Conservation (phyloP, 371 early-diverging fungal genomes). For the Mucor piriformis region DNA sequence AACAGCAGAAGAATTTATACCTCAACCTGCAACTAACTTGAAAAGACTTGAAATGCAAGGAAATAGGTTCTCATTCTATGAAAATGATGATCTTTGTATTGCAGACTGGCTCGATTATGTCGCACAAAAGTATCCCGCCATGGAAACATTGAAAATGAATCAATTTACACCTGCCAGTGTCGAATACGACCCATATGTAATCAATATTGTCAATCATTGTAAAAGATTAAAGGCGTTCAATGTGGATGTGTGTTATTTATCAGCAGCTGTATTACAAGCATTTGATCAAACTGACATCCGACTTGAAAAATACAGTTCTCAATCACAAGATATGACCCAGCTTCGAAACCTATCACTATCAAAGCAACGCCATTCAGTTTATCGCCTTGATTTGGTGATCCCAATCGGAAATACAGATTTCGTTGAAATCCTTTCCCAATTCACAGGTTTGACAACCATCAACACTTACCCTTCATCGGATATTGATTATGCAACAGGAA, state of each 20-base stretch:
- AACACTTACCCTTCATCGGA: background rate
- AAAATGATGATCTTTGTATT: background rate
- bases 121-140: background rate
- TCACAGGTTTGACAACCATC: background rate
- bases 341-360: background rate
- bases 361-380: background rate
- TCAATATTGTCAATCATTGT: background rate
- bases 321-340: background rate
- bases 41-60: background rate
- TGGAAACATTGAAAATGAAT: background rate
- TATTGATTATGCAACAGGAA: background rate
- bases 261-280: background rate
- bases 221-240: background rate
- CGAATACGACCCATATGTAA: background rate
- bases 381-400: background rate
- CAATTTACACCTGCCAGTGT: background rate
- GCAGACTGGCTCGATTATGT: background rate
- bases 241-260: background rate
- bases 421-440: background rate
- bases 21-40: background rate
- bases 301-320: slow-evolving; percentile 4
- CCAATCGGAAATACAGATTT: background rate
- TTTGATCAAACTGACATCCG: background rate
- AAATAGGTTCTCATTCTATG: background rate
- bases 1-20: background rate